Percentiles rank a stretch among this genome's conserved stretches.
These are phyloP conservation scores for Cryoendolithus antarcticus DNA, from an alignment of 2,329 filamentous ascomycete genomes.

Conservation along the genomic window DNA sequence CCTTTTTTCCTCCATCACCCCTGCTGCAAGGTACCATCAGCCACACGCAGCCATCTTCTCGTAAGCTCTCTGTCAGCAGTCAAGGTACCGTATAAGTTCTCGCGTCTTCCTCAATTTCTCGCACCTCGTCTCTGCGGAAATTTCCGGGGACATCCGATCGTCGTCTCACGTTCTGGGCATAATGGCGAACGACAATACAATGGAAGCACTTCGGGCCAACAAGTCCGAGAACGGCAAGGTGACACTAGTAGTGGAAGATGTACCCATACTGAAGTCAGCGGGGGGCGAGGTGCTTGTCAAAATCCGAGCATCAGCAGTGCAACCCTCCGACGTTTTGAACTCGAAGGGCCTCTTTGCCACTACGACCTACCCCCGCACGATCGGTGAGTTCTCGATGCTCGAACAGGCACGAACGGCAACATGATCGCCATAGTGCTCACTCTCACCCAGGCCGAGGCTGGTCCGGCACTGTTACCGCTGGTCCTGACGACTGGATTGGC, in stretches of 20 bases:
- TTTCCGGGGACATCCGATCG: too few relatives aligned
- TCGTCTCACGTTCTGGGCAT: too few relatives aligned
- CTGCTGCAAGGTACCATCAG: too few relatives aligned
- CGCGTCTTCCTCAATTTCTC: too few relatives aligned
- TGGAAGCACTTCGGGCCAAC: conserved; percentile 8
- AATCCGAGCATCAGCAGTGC: conserved; percentile 17
- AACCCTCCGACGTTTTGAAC: conserved; percentile 22
- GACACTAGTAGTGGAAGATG: conserved; percentile 6
- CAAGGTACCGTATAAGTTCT: too few relatives aligned
- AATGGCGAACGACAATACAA: background rate
- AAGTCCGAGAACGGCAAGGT: conserved; percentile 3
- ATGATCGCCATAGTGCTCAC: too few relatives aligned
- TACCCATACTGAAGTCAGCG: conserved; percentile 10
- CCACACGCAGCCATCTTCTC: too few relatives aligned
- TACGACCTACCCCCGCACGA: conserved; percentile 18
- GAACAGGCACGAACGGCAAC: too few relatives aligned
- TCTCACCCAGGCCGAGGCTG: conserved; percentile 18
- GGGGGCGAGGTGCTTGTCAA: conserved; percentile 17
- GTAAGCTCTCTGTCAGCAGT: too few relatives aligned
- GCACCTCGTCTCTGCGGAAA: too few relatives aligned
- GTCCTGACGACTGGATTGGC: conserved; percentile 10
- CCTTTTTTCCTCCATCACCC: too few relatives aligned
- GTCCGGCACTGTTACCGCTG: conserved; percentile 15
- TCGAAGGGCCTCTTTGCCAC: conserved; percentile 15
- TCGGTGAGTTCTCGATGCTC: background rate